Percentiles rank a stretch among this genome's conserved stretches.
phyloP scores from a whole-genome alignment of 2,329 filamentous ascomycete genomes.

The Xylaria hypoxylon region DNA sequence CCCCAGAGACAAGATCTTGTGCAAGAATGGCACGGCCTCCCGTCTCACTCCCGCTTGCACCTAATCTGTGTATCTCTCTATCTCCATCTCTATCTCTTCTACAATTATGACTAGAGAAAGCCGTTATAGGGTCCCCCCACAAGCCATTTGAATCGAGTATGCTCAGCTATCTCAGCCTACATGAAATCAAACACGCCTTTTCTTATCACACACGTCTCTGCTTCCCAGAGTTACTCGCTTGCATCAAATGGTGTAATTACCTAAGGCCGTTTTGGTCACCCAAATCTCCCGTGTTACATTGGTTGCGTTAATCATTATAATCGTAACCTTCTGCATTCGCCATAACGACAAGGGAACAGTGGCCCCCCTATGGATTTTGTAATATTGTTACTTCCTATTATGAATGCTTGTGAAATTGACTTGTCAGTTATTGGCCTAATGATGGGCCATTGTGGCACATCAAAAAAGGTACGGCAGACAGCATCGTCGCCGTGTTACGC shows the following conservation, averaged over 20 bases:
- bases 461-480: conserved; percentile 17
- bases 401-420: conserved; percentile 32
- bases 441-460: conserved; percentile 27
- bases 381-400: conserved; percentile 27
- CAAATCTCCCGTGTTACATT: conserved; percentile 11
- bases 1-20: conserved; percentile 29
- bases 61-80: not conserved
- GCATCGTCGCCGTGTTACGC: conserved; percentile 20
- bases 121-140: conserved; percentile 13
- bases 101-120: conserved; percentile 18
- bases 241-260: conserved; percentile 9
- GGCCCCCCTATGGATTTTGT: conserved; percentile 9
- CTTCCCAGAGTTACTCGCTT: not conserved
- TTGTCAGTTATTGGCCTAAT: conserved; percentile 24
- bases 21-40: conserved; percentile 39
- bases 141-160: conserved; percentile 3
- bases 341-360: conserved; percentile 5
- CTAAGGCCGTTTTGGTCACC: conserved; percentile 4
- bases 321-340: not conserved
- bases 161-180: conserved; percentile 1
- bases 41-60: conserved; percentile 35
- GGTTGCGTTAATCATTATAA: not conserved
- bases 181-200: not conserved
- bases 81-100: conserved; percentile 1
- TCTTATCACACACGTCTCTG: not conserved